Evolutionary conservation across 306 rosid species (phyloP).

Genomic region (Sechiopsis laciniata): DNA sequence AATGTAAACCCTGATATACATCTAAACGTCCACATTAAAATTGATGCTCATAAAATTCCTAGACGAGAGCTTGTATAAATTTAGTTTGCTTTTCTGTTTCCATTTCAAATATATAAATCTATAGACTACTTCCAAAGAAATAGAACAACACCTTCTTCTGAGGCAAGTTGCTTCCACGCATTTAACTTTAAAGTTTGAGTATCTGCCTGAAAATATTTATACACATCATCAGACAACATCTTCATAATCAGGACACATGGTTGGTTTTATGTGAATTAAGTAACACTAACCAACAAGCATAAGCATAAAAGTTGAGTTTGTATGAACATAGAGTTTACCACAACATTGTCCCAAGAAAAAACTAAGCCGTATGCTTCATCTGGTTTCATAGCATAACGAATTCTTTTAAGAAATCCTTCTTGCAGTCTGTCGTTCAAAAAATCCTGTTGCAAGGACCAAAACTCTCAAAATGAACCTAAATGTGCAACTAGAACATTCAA

Average conservation of each 20-base stretch:
- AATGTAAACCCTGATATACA: background rate
- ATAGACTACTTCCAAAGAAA: background rate
- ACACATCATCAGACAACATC: conserved; percentile 25
- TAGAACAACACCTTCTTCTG: conserved; percentile 63
- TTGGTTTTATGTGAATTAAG: background rate
- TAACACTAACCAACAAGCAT: conserved; percentile 23
- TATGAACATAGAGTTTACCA: conserved; percentile 44
- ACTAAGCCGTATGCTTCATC: conserved; percentile 98
- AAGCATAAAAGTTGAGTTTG: conserved; percentile 17
- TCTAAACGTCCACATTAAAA: background rate
- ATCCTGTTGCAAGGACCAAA: conserved; percentile 53
- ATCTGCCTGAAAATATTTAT: conserved; percentile 66
- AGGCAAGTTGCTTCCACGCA: conserved; percentile 83
- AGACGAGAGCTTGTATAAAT: background rate
- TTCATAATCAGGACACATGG: conserved; percentile 9
- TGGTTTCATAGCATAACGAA: conserved; percentile 97
- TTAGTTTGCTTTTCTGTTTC: background rate
- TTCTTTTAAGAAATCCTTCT: conserved; percentile 86
- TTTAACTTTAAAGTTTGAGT: conserved; percentile 65
- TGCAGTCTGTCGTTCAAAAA: conserved; percentile 88
- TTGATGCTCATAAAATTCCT: background rate
- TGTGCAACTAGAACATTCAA: conserved; percentile 10
- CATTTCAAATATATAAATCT: conserved; percentile 4
- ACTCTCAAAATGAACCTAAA: conserved; percentile 23
- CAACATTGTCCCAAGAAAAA: conserved; percentile 94